Evolutionary conservation across 176 grass and related monocot genomes (phyloP), one percentile per base, ranked within the genome.

Genomic region (Themeda triandra): DNA sequence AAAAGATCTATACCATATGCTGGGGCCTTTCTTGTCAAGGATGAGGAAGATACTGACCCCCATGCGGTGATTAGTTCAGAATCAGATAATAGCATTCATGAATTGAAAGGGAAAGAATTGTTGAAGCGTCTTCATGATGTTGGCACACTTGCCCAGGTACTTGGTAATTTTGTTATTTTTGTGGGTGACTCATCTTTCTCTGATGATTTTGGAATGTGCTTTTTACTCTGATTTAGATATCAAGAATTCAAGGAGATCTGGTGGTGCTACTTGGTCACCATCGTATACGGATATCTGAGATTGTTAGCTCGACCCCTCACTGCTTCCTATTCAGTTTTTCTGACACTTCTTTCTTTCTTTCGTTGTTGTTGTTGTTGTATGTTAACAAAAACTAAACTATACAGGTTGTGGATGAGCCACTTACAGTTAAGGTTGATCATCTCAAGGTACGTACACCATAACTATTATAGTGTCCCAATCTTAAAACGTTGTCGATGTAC

Each of bases 371-470:
- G n/a, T 1, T 35, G 28, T 24, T 82, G 73, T 79, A 33, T 66
- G 21, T 77, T 77, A 44, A 73, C 69, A 24, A 87, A 78, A 74
- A 79, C 1, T 84, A 73, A 82, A 77, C 6, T 64, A 65, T 89
- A 46, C 77, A 96, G 91, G 81, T 89, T 83, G 77, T 91, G 51
- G 96, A 98, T 88, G 92, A 98, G 17, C 96, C 96, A 60, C 86
- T 98, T 49, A 98, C 89, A 77, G 93, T 98, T 35, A 98, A 95
- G 73, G 87, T 98, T 68, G 93, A 98, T 72, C 96, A 98, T 87
- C 83, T 98, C 24, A 95, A 98, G 93, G 96, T 95, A 93, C 69
- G 37, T 71, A 62, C 56, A 56, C 8, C 15, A 72, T 45, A 41
- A 81, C 39, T 35, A 27, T 73, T 64, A 29, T 31, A 53, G 15